Evolutionary conservation across 2,329 filamentous ascomycete species (phyloP).

Genomic region (Tothia fuscella): DNA sequence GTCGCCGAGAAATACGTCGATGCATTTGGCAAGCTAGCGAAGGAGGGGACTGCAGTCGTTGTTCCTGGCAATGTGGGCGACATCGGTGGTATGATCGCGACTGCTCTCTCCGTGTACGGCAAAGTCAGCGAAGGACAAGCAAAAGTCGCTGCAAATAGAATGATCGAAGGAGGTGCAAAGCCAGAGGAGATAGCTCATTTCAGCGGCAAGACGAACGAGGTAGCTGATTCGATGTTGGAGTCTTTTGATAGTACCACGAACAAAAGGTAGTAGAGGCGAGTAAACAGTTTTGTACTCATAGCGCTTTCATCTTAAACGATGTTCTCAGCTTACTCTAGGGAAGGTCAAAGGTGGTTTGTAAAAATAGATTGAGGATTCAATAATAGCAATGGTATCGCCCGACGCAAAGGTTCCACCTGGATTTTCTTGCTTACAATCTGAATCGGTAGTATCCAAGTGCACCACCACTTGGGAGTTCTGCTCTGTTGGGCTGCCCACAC

Average conservation of each 20-base stretch:
- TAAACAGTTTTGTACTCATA: no score
- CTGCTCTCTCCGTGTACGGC: conserved; percentile 87
- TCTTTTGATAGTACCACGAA: conserved; percentile 24
- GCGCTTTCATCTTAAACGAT: no score
- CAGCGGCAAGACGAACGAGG: conserved; percentile 16
- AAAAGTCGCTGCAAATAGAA: not conserved
- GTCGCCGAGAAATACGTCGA: conserved; percentile 98
- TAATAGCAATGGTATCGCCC: no score
- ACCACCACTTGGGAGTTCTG: no score
- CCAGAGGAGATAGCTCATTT: not conserved
- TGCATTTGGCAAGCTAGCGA: conserved; percentile 82
- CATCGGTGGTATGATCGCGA: conserved; percentile 92
- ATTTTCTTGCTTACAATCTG: no score
- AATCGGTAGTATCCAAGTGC: no score
- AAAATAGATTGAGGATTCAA: no score
- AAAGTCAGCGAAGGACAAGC: conserved; percentile 49
- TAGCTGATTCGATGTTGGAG: conserved; percentile 27
- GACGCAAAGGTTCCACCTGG: no score
- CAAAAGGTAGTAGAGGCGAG: not conserved
- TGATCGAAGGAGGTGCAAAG: not conserved
- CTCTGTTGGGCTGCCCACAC: no score
- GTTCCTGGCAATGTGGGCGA: conserved; percentile 96
- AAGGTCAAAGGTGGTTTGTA: no score
- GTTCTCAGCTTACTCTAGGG: no score
- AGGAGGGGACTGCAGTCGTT: conserved; percentile 89